Percentiles rank a stretch among this genome's conserved stretches.
These are phyloP conservation scores for Bromus sterilis DNA, from an alignment of 176 grass and related monocot species.

Conservation along the genomic window DNA sequence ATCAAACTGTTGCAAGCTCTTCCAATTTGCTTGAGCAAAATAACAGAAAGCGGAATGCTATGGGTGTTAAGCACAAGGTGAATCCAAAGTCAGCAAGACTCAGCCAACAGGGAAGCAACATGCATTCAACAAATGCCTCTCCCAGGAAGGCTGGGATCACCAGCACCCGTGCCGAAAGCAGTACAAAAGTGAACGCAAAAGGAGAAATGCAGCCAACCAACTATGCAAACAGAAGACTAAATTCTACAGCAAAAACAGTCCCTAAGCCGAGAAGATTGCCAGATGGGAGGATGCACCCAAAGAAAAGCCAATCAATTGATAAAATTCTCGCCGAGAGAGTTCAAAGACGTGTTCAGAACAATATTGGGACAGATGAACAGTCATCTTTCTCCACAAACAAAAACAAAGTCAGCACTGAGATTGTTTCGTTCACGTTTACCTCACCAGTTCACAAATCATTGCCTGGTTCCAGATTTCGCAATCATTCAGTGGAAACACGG, in stretches of 20 bases:
- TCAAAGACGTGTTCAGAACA: slow-evolving; percentile 60
- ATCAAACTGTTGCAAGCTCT: slow-evolving; percentile 12
- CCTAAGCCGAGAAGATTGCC: slow-evolving; percentile 40
- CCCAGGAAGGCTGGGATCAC: slow-evolving; percentile 31
- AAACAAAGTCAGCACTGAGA: slow-evolving; percentile 59
- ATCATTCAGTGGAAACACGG: slow-evolving; percentile 24
- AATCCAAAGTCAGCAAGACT: slow-evolving; percentile 37
- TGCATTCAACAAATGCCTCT: slow-evolving; percentile 33
- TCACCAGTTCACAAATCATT: slow-evolving; percentile 71
- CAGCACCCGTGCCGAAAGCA: slow-evolving; percentile 24
- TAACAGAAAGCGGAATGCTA: slow-evolving; percentile 56
- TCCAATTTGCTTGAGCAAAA: slow-evolving; percentile 46
- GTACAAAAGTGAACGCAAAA: slow-evolving; percentile 27
- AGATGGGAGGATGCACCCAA: slow-evolving; percentile 26
- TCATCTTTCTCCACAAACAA: slow-evolving; percentile 31
- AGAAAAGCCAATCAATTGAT: slow-evolving; percentile 36
- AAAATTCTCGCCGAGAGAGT: slow-evolving; percentile 35
- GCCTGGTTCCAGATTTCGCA: slow-evolving; percentile 13
- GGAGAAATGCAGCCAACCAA: slow-evolving; percentile 15
- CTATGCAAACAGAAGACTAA: slow-evolving; percentile 22
- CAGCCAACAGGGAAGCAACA: slow-evolving; percentile 33
- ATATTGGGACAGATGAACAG: slow-evolving; percentile 63
- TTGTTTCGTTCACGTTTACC: slow-evolving; percentile 96
- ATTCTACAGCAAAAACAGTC: slow-evolving; percentile 31
- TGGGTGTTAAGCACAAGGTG: slow-evolving; percentile 43